Evolutionary conservation across 805 yeast species (phyloP).

Genomic region (Starmerella riodocensis): DNA sequence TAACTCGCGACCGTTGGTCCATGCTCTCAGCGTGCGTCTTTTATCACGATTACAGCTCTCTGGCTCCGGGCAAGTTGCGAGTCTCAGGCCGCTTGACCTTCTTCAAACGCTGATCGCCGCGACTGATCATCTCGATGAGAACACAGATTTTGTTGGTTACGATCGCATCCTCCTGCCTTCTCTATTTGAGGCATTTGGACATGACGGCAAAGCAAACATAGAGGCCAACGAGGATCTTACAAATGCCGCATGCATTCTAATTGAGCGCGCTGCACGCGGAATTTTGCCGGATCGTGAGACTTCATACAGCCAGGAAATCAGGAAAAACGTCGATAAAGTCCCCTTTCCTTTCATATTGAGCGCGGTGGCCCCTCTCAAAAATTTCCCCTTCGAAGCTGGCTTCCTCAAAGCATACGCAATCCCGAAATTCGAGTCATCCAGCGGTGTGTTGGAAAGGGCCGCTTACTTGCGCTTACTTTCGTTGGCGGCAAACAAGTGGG

Average conservation of each 20-base stretch:
- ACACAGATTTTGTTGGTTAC: constrained; percentile 18
- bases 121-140: constrained; percentile 9
- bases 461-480: constrained; percentile 46
- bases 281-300: constrained; percentile 15
- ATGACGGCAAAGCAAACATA: background rate
- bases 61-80: constrained; percentile 11
- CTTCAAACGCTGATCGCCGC: constrained; percentile 24
- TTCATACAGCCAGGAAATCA: constrained; percentile 9
- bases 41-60: constrained; percentile 23
- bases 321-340: background rate
- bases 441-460: constrained; percentile 30
- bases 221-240: constrained; percentile 2
- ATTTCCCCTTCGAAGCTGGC: constrained; percentile 5
- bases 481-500: constrained; percentile 47
- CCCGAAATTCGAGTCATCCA: constrained; percentile 29
- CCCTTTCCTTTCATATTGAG: constrained; percentile 14
- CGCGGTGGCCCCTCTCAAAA: constrained; percentile 7
- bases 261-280: constrained; percentile 21
- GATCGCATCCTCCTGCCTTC: constrained; percentile 3
- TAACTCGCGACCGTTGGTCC: constrained; percentile 28
- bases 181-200: constrained; percentile 4
- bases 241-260: constrained; percentile 18
- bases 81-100: constrained; percentile 18
- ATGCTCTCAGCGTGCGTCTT: constrained; percentile 31
- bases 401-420: constrained; percentile 34